Evolutionary conservation across 2,329 filamentous ascomycete species (phyloP), one percentile per base, ranked within the genome.

Genomic region (Nemania sp.): DNA sequence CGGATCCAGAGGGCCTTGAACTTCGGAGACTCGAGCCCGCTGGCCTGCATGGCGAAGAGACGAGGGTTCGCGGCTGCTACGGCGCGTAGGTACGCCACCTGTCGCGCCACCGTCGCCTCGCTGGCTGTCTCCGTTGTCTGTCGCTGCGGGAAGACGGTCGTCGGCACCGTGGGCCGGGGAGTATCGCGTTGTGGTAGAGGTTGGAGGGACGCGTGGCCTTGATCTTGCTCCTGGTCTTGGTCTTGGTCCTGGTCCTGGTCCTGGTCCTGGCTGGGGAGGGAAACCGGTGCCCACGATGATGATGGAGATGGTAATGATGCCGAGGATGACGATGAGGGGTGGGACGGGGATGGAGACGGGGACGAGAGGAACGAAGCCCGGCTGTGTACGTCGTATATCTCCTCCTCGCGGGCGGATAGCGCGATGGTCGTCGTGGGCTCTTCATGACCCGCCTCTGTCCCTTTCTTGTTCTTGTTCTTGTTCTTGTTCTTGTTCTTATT

Each of bases 81-180:
- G 0, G 52, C 60, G 0, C 17, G 51, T 1, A 78, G 52, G 62
- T 71, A 72, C n/a, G 58, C 66, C 17, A 67, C 61, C 69, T 75
- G 71, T 20, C 50, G 47, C 13, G 34, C 60, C 0, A 69, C 42
- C 20, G 57, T 63, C 5, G 46, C 58, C 3, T 21, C 43, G 6
- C 62, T 7, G 3, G 66, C 71, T 0, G 34, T 46, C 29, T 74
- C 68, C 2, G 62, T 71, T 4, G 66, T 73, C 68, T 79, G 77
- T 2, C 77, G 73, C 68, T 79, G 77, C 11, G 77, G 77, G 11
- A 72, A 72, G 2, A 75, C 71, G 59, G 73, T 74, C 1, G 59
- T 40, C 0, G 76, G 77, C 9, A 79, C 73, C 0, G 46, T 56
- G 3, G 77, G 77, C 2, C 74, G 68, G 6, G 56, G 29, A 0